A percentile compares a stretch with the other conserved stretches of the same genome.
phyloP scores from a whole-genome alignment of 164 flowering plant species.

The Piper betle region DNA sequence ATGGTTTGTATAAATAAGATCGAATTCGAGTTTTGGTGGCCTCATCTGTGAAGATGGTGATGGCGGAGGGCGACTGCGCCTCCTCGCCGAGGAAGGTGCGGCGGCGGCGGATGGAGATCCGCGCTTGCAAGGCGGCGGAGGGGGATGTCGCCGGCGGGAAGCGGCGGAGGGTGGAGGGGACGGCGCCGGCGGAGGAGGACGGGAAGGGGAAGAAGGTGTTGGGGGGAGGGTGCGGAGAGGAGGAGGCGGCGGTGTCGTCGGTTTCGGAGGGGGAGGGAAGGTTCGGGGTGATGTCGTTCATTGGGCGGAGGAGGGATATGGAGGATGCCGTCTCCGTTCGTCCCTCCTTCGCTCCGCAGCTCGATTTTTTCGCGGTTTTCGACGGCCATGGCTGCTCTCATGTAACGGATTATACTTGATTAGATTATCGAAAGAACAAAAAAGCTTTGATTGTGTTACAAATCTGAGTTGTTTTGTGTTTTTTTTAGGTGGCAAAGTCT shows the following conservation, averaged over 20 bases:
- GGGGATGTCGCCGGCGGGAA: too few species aligned
- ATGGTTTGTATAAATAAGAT: too few species aligned
- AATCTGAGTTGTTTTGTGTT: neutral
- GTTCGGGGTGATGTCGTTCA: constrained; percentile 12
- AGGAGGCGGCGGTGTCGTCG: constrained; percentile 3
- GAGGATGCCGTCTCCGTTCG: constrained; percentile 58
- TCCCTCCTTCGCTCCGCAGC: constrained; percentile 18
- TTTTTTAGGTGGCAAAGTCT: constrained; percentile 53
- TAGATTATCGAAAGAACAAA: too few species aligned
- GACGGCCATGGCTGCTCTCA: constrained; percentile 98
- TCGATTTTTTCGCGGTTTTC: constrained; percentile 65
- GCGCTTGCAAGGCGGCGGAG: constrained; percentile 16
- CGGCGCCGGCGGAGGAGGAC: too few species aligned
- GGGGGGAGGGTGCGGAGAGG: constrained; percentile 12
- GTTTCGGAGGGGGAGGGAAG: too few species aligned
- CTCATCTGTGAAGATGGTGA: too few species aligned
- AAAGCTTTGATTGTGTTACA: too few species aligned
- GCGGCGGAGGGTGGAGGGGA: constrained; percentile 14
- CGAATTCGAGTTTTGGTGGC: too few species aligned
- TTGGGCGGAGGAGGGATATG: constrained; percentile 66
- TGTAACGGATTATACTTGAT: constrained; percentile 32
- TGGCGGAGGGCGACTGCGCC: too few species aligned
- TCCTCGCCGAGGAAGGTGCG: neutral
- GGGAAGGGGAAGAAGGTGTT: too few species aligned
- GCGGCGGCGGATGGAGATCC: constrained; percentile 1